Conservation (phyloP, 2,329 filamentous ascomycete species). For the Beauveria caledonica region DNA sequence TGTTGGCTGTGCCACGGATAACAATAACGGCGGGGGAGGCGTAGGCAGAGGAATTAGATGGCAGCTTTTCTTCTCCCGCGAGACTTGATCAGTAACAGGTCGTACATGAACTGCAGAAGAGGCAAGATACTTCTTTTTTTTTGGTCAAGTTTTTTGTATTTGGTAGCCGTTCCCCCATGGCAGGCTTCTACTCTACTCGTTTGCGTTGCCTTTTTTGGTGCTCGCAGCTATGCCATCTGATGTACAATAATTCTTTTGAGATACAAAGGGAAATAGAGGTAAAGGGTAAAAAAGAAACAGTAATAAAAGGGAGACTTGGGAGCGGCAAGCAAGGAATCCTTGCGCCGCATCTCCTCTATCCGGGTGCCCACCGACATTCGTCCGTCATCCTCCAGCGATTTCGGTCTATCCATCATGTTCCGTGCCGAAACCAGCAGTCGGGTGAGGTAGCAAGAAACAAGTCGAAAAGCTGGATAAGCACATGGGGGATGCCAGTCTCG, state of each 20-base stretch:
- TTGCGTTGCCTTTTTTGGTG: background rate
- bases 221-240: constrained; percentile 8
- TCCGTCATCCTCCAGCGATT: constrained; percentile 1
- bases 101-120: background rate
- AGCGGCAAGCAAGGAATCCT: background rate
- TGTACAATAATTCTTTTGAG: constrained; percentile 10
- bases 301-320: background rate
- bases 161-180: background rate
- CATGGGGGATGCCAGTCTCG: background rate
- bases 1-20: no score
- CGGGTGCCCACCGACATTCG: background rate
- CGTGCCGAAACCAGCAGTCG: background rate
- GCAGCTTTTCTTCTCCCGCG: no score
- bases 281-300: background rate
- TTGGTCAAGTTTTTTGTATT: background rate
- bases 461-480: no score
- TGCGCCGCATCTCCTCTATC: background rate
- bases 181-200: background rate
- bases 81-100: no score
- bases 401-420: background rate
- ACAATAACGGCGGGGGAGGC: no score
- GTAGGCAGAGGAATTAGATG: no score
- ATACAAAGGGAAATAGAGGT: background rate
- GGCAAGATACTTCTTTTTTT: background rate
- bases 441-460: background rate